Evolutionary conservation across 2,329 filamentous ascomycete species (phyloP), one percentile per base, ranked within the genome.

Genomic region (Penicillium polonicum): DNA sequence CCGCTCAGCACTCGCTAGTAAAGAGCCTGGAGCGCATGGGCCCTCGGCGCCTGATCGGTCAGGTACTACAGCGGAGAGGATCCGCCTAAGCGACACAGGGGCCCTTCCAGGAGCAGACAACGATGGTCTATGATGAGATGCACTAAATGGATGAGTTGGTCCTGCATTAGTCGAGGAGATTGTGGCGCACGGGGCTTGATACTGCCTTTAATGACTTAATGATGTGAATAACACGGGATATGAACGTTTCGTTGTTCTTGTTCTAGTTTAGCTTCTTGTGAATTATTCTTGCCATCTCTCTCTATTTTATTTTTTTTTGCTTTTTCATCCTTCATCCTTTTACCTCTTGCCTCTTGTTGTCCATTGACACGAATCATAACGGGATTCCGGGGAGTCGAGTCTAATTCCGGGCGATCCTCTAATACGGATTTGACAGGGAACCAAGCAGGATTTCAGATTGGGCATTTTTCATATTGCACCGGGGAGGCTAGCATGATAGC

Each of bases 11-110:
- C 29, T 79, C 80, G 9, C 74, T 84, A 55, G 82, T 81, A 45
- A 76, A 82, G 70, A 82, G 85, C 51, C 77, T 87, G 71, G 85
- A 88, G 62, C 84, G 85, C 59, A 78, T 88, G 63, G 82, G 82
- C 25, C 84, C 86, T 15, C 86, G 82, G 68, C 80, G 82, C 39
- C 77, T 88, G 60, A 83, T 88, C 63, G 82, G 85, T 71, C 84
- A 86, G 61, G 81, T 88, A 60, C 86, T 88, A 71, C 80, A 84
- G 69, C 81, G 85, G 63, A 71, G 77, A 52, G 71, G 72, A 59
- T 76, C 73, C 13, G 72, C 74, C 43, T 72, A 63, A 60, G 21
- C 36, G 27, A 62, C 25, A 17, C 43, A 46, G 27, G 38, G 41
- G 35, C 21, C 23, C 5, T 44, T 51, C 25, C 31, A 29, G 21